Evolutionary conservation across 306 rosid species (phyloP), one percentile per base, ranked within the genome.

Genomic region (Prunus mume): DNA sequence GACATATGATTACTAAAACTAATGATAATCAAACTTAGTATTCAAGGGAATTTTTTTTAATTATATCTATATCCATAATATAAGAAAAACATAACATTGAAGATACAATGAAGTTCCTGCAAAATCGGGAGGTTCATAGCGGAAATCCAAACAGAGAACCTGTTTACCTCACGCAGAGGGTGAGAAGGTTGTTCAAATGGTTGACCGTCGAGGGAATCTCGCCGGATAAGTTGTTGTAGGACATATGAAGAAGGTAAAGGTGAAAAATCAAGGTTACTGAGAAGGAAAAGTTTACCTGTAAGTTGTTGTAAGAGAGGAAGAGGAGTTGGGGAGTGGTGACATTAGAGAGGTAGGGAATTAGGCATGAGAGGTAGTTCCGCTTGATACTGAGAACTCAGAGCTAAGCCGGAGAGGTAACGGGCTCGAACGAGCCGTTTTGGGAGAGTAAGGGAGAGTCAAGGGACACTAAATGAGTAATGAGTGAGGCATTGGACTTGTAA

Each of bases 361-460:
- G 83, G 5, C 94, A 89, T 2, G 86, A 66, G 43, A 91, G 86
- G 65, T 83, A 84, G 86, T 93, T 93, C 6, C 71, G 64, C 78
- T 93, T 91, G 2, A 93, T 91, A 86, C 97, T 90, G 22, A 93
- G 88, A 38, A 91, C 84, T 28, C 97, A 90, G 61, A 91, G 96
- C 71, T 87, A 80, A 69, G 90, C 80, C 57, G 90, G 75, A 10
- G 82, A 62, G 9, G 93, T 76, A 10, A 93, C 77, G 3, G 87
- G 81, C 1, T 55, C 47, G 51, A 91, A 74, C 32, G 32, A 30
- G 32, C 2, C 32, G 4, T 30, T 30, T 30, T 30, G 28, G 50
- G 30, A 17, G 7, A 24, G 13, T 67, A 74, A 30, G 49, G 49
- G 32, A n/a, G 67, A 17, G 8, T 46, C 32, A 68, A 18, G 46